phyloP scores from a whole-genome alignment of 2,329 filamentous ascomycete genomes.

The Paramyrothecium sp. region DNA sequence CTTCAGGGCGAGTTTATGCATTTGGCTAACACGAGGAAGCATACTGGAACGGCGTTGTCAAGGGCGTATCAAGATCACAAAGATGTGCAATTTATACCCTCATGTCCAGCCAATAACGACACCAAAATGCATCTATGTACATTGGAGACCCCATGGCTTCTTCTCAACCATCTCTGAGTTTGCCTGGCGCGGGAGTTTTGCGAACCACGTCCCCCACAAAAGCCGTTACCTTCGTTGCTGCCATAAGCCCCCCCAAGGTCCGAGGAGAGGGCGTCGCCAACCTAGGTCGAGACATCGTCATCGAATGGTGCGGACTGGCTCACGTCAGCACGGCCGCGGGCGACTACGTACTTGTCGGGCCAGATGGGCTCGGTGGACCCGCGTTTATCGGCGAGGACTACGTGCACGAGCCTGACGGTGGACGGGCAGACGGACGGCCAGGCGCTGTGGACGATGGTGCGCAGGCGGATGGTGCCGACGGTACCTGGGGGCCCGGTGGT shows the following conservation, averaged over 20 bases:
- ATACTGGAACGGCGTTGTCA: too few species aligned
- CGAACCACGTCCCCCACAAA: background rate
- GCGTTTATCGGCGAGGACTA: constrained; percentile 3
- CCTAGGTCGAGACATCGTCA: background rate
- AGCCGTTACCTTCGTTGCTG: background rate
- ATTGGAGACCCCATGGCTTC: background rate
- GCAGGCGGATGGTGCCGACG: background rate
- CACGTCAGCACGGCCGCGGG: background rate
- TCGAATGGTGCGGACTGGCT: background rate
- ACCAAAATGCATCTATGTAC: background rate
- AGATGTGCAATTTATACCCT: background rate
- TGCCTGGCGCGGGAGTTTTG: too few species aligned
- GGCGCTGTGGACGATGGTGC: background rate
- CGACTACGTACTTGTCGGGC: background rate
- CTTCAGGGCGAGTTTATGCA: too few species aligned
- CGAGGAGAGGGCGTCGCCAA: background rate
- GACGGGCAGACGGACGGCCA: background rate
- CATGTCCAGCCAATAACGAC: background rate
- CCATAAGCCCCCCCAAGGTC: background rate
- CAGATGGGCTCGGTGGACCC: constrained; percentile 2
- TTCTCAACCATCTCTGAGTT: too few species aligned
- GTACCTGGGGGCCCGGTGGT: background rate
- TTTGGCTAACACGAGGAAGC: too few species aligned
- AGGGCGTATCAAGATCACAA: background rate
- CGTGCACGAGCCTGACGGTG: background rate